Percentiles rank a stretch among this genome's conserved stretches.
Evolutionary conservation across 495 filamentous ascomycete species (phyloP).

Genomic region (Neurospora discreta): DNA sequence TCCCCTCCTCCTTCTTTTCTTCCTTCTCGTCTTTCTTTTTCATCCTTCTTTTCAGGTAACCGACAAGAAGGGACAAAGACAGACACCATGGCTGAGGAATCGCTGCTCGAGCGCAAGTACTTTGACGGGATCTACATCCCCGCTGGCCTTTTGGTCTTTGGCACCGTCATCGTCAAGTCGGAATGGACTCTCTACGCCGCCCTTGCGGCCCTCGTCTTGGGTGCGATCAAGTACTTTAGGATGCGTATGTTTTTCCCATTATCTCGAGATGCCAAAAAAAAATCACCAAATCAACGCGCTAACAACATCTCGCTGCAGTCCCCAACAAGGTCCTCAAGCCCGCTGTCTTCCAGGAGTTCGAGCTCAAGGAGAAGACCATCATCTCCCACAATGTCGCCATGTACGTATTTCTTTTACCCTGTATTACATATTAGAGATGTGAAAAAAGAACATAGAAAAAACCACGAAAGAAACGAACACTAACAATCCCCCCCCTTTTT

Average conservation of each 20-base stretch:
- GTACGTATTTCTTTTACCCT: slow-evolving; percentile 27
- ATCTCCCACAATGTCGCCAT: slow-evolving; percentile 97
- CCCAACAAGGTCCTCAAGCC: slow-evolving; percentile 77
- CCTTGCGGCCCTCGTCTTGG: slow-evolving; percentile 46
- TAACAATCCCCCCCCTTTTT: slow-evolving; percentile 6
- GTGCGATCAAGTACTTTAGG: slow-evolving; percentile 51
- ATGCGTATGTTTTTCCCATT: slow-evolving; percentile 32
- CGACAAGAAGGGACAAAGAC: neutral
- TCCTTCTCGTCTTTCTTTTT: neutral
- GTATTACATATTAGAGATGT: neutral
- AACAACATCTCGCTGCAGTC: slow-evolving; percentile 33
- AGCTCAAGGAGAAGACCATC: slow-evolving; percentile 78
- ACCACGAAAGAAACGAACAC: no score
- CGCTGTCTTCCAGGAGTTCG: slow-evolving; percentile 76
- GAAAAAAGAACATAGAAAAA: no score
- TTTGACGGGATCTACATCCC: slow-evolving; percentile 77
- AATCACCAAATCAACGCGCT: slow-evolving; percentile 17
- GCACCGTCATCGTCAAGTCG: slow-evolving; percentile 61
- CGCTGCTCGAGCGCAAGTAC: slow-evolving; percentile 28
- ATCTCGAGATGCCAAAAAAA: neutral
- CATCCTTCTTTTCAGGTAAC: slow-evolving; percentile 1
- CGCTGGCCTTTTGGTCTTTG: slow-evolving; percentile 66
- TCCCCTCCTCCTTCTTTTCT: neutral
- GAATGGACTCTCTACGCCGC: slow-evolving; percentile 70
- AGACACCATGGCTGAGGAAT: slow-evolving; percentile 15